These are phyloP conservation scores for Pseudopithomyces chartarum DNA, from an alignment of 2,329 filamentous ascomycete genomes.

Conservation along the genomic window DNA sequence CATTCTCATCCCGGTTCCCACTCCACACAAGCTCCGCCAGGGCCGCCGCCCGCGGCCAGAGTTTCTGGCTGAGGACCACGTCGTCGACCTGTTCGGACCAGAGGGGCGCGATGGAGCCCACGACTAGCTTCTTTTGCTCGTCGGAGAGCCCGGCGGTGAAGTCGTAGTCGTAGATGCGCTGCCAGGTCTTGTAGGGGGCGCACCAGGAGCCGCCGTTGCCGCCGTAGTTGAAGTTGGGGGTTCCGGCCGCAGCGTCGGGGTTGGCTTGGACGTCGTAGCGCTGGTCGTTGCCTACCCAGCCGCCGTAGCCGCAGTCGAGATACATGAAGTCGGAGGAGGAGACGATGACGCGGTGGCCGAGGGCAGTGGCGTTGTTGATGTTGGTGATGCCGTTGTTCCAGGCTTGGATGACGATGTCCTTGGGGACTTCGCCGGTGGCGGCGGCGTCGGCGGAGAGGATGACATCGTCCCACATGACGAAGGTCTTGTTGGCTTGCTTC, in stretches of 20 bases:
- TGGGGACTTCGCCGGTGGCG: conserved; percentile 54
- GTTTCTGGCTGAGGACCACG: conserved; percentile 54
- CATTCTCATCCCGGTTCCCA: conserved; percentile 56
- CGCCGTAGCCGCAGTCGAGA: conserved; percentile 61
- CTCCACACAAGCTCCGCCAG: conserved; percentile 62
- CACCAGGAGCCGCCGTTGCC: conserved; percentile 62
- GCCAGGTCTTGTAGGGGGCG: conserved; percentile 64
- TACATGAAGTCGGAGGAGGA: conserved; percentile 62
- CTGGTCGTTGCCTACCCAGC: conserved; percentile 60
- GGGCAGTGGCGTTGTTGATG: conserved; percentile 56
- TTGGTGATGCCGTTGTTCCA: conserved; percentile 61
- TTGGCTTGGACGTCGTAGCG: conserved; percentile 61
- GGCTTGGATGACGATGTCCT: conserved; percentile 58
- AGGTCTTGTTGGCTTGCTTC: conserved; percentile 51
- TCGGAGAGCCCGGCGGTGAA: conserved; percentile 57
- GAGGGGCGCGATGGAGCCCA: conserved; percentile 59
- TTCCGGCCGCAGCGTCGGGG: conserved; percentile 48
- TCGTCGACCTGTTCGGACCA: conserved; percentile 63
- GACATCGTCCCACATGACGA: conserved; percentile 65
- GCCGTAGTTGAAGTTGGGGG: conserved; percentile 60
- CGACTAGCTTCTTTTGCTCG: conserved; percentile 53
- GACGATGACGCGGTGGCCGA: conserved; percentile 62
- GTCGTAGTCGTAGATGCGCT: conserved; percentile 65
- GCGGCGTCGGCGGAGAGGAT: conserved; percentile 48
- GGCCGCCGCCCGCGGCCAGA: conserved; percentile 64